Base-by-base conservation (phyloP, 495 filamentous ascomycete genomes). In the Lineolata rhizophorae region DNA sequence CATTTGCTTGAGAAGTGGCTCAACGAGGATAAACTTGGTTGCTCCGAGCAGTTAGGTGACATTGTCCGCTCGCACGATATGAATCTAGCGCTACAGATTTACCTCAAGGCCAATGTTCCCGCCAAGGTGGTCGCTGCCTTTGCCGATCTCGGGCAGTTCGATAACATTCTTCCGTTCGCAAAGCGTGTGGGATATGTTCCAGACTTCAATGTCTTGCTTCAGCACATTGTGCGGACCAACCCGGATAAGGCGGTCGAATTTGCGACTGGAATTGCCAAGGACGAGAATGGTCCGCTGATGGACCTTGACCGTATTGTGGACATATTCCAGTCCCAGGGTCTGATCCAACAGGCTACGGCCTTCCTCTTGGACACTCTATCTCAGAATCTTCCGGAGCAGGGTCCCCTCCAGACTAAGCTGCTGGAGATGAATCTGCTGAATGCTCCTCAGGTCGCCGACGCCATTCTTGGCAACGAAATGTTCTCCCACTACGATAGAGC, bases 401-500 rank as follows among this genome's bases (percentile, higher is more conserved):
- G 71, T 28, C 70, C 82, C 41, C 62, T 95, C 29, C 87, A 99
- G 53, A 99, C 87, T 21, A 73, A 83, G 34, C 62, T 99, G 15
- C 58, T 99, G 28, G 87, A 99, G 62, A 95, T 99, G 84, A 99
- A 99, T 50, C 60, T 99, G 35, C 53, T 85, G 50, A 85, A 91
- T 46, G 90, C 90, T 0, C 84, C 87, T 8, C 90, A 95, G 51
- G 87, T 99, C 31, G 87, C 87, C 4, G 87, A 95, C 52, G 87
- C 87, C 13, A 95, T 99, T 41, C 69, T 99, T 27, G 75, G 83
- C 28, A 95, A 94, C 43, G 80, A 94, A 40, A 91, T 99, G 67
- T 95, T 99, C 57, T 79, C 78, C 1, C 68, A 95, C 54, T 99
- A 84, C 48, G 85, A 99, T 53, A 83, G 76, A 52, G 59, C 70